Percentiles rank a stretch among this genome's conserved stretches.
These are phyloP conservation scores for Hypoxylon sp. DNA, from an alignment of 2,329 filamentous ascomycete species.

Conservation along the genomic window DNA sequence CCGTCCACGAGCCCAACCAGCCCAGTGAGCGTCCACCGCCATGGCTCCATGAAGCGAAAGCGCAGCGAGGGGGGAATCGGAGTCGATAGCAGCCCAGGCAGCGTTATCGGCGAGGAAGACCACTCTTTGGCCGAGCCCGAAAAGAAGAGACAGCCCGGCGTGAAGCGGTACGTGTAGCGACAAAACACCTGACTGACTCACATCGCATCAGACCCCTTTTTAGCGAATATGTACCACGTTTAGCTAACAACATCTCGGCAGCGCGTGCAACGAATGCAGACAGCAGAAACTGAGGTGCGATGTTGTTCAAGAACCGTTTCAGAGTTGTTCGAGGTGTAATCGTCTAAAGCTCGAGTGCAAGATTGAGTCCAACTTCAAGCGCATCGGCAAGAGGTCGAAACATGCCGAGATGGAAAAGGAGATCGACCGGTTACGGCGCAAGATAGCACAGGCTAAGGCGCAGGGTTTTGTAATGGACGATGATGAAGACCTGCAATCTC, in stretches of 20 bases:
- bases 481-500: slow-evolving; percentile 68
- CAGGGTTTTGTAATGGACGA: slow-evolving; percentile 71
- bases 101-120: slow-evolving; percentile 68
- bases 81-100: slow-evolving; percentile 74
- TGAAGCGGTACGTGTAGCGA: slow-evolving; percentile 68
- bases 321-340: slow-evolving; percentile 81
- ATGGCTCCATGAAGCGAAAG: slow-evolving; percentile 72
- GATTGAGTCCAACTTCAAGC: slow-evolving; percentile 90
- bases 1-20: slow-evolving; percentile 69
- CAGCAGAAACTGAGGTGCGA: slow-evolving; percentile 76
- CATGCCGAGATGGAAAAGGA: slow-evolving; percentile 91
- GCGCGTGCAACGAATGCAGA: slow-evolving; percentile 44
- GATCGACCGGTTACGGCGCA: slow-evolving; percentile 77
- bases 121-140: slow-evolving; percentile 69
- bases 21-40: slow-evolving; percentile 66
- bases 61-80: slow-evolving; percentile 64
- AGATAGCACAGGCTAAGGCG: slow-evolving; percentile 71
- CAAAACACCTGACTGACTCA: slow-evolving; percentile 9
- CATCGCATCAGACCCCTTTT: slow-evolving; percentile 12
- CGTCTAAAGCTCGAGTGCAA: slow-evolving; percentile 87
- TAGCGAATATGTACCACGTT: slow-evolving; percentile 10
- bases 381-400: slow-evolving; percentile 84
- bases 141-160: slow-evolving; percentile 76
- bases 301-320: slow-evolving; percentile 85
- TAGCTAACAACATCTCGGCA: slow-evolving; percentile 24